Conservation (phyloP, 2,329 filamentous ascomycete genomes). For the Colletotrichum falcatum region DNA sequence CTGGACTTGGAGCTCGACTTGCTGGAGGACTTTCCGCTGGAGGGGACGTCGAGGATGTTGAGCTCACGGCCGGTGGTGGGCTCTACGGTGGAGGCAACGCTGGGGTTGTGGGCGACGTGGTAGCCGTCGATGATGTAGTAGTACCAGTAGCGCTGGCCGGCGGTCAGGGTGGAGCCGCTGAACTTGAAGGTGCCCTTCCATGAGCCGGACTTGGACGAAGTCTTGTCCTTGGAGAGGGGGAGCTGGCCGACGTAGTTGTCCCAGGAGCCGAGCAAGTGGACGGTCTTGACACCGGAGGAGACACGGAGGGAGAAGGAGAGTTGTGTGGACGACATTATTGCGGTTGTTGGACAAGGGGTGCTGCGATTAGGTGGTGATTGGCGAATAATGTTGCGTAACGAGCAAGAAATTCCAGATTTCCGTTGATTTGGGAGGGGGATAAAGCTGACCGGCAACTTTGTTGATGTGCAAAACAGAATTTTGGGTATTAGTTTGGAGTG, state of each 20-base stretch:
- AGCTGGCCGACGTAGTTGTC: conserved; percentile 97
- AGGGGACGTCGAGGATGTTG: conserved; percentile 95
- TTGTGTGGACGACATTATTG: conserved; percentile 89
- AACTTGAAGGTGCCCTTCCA: conserved; percentile 99
- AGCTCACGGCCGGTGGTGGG: conserved; percentile 96
- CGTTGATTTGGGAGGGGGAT: conserved; percentile 55
- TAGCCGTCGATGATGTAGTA: conserved; percentile 99
- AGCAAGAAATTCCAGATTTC: conserved; percentile 69
- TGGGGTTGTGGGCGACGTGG: conserved; percentile 96
- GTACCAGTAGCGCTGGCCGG: conserved; percentile 98
- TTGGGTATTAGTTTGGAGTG: conserved; percentile 46
- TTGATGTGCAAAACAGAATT: conserved; percentile 41
- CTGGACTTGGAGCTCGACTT: conserved; percentile 44
- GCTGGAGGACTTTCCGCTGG: conserved; percentile 54
- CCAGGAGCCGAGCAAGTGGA: conserved; percentile 97
- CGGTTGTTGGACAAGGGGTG: conserved; percentile 51
- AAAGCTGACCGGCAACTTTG: conserved; percentile 58
- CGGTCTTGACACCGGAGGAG: conserved; percentile 95
- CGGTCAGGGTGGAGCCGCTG: conserved; percentile 85
- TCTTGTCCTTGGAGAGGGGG: conserved; percentile 89
- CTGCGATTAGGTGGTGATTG: conserved; percentile 45
- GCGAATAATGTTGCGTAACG: conserved; percentile 51
- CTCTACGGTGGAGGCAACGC: conserved; percentile 88
- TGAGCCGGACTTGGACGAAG: conserved; percentile 84
- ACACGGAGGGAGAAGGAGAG: conserved; percentile 96